Evolutionary conservation across 805 yeast species (phyloP).

Genomic region (Myxozyma nipponensis): DNA sequence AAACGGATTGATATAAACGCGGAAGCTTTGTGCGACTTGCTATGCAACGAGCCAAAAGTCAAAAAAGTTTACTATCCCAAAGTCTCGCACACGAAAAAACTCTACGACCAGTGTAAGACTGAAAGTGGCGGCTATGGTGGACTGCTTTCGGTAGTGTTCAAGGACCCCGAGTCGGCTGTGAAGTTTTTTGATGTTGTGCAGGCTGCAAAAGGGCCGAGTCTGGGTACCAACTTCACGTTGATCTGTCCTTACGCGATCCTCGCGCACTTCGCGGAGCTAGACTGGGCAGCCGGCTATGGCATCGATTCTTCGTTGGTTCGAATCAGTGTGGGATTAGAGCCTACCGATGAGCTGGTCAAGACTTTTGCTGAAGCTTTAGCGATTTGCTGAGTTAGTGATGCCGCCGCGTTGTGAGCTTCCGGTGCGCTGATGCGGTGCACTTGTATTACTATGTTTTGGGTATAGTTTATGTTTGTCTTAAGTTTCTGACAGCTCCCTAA

Average conservation of each 20-base stretch:
- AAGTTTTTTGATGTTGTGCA: constrained; percentile 62
- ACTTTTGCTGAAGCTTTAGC: constrained; percentile 35
- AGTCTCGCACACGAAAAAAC: constrained; percentile 46
- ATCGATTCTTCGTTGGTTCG: constrained; percentile 69
- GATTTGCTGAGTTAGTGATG: too few relatives aligned
- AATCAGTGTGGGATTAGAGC: constrained; percentile 78
- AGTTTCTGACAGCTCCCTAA: too few relatives aligned
- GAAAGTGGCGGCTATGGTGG: constrained; percentile 81
- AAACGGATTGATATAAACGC: constrained; percentile 41
- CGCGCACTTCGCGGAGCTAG: constrained; percentile 75
- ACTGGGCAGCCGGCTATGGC: constrained; percentile 72
- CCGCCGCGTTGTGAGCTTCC: too few relatives aligned
- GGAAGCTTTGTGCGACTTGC: constrained; percentile 38
- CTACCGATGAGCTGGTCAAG: constrained; percentile 49
- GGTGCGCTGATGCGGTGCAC: too few relatives aligned
- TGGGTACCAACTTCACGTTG: constrained; percentile 79
- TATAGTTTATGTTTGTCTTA: too few relatives aligned
- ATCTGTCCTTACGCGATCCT: constrained; percentile 83
- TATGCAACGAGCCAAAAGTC: constrained; percentile 36
- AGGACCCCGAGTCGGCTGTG: constrained; percentile 56
- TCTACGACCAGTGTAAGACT: constrained; percentile 67
- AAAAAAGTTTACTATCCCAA: constrained; percentile 71
- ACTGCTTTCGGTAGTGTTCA: constrained; percentile 63
- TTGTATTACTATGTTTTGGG: too few relatives aligned
- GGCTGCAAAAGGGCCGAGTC: constrained; percentile 76